These are phyloP conservation scores for Calonectria pseudoreteaudii DNA, from an alignment of 2,329 filamentous ascomycete genomes.

Conservation along the genomic window DNA sequence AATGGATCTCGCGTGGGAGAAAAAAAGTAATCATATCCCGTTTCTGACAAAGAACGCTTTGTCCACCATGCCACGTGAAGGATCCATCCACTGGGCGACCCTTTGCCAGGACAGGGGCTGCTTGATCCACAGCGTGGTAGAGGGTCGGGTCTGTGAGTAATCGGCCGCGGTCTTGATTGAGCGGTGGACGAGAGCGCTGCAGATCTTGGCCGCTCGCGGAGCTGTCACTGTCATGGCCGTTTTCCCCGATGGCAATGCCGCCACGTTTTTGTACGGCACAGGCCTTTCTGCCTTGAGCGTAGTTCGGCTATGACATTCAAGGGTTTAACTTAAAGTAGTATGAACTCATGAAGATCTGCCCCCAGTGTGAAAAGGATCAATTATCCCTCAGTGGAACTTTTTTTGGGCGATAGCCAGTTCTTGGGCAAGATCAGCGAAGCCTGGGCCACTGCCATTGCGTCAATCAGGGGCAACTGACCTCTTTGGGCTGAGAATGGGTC, in stretches of 20 bases:
- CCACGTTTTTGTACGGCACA: conserved; percentile 6
- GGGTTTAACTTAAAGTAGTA: background rate
- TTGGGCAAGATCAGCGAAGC: background rate
- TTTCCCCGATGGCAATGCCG: background rate
- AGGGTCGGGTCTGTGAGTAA: background rate
- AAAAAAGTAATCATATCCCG: background rate
- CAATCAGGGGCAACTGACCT: background rate
- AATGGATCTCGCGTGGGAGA: background rate
- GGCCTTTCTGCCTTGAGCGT: background rate
- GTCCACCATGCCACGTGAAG: background rate
- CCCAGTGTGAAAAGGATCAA: background rate
- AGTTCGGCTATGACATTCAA: background rate
- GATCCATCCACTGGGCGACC: background rate
- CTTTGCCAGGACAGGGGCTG: background rate
- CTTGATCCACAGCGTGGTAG: background rate
- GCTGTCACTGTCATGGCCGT: background rate
- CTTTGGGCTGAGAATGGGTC: background rate
- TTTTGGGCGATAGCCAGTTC: background rate
- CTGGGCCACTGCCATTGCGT: background rate
- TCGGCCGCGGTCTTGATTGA: background rate
- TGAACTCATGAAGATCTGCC: background rate
- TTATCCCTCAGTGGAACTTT: conserved; percentile 3
- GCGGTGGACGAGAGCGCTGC: background rate
- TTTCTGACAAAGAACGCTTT: background rate
- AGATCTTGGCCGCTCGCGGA: background rate